Percentiles rank a stretch among this genome's conserved stretches.
These are phyloP conservation scores for Pichia phayaonensis DNA, from an alignment of 805 yeast genomes.

Conservation along the genomic window DNA sequence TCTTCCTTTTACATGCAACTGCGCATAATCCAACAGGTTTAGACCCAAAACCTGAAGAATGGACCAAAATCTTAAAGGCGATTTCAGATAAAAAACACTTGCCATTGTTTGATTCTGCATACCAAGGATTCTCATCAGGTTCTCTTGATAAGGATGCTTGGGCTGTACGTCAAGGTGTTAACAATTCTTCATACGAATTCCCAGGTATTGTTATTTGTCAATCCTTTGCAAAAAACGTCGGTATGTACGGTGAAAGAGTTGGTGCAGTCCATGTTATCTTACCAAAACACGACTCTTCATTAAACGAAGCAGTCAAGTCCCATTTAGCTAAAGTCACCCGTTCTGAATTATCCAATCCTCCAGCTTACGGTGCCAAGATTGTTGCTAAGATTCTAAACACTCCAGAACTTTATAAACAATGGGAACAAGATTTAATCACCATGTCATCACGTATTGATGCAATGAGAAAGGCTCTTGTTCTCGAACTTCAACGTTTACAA, in stretches of 20 bases:
- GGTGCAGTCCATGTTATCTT: conserved; percentile 83
- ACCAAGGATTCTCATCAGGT: conserved; percentile 96
- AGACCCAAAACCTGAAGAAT: conserved; percentile 79
- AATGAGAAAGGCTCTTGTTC: conserved; percentile 69
- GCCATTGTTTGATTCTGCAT: conserved; percentile 87
- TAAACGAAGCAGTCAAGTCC: conserved; percentile 54
- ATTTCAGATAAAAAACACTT: conserved; percentile 58
- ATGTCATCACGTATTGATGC: conserved; percentile 79
- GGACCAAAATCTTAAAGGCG: conserved; percentile 63
- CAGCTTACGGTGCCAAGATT: conserved; percentile 91
- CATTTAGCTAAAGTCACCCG: conserved; percentile 73
- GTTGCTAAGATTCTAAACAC: conserved; percentile 68
- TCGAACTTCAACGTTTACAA: conserved; percentile 47
- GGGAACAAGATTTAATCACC: conserved; percentile 76
- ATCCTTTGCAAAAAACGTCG: conserved; percentile 94
- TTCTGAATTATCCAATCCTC: conserved; percentile 87
- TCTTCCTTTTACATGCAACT: conserved; percentile 84
- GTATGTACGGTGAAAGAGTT: conserved; percentile 95
- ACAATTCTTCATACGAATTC: conserved; percentile 33
- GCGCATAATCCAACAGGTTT: conserved; percentile 98
- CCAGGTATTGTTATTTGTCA: conserved; percentile 73
- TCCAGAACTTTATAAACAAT: conserved; percentile 61
- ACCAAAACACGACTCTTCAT: conserved; percentile 33
- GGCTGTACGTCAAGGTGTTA: conserved; percentile 64
- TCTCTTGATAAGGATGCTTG: conserved; percentile 75